Conservation (phyloP, 1,284 basidiomycete genomes). For the Phlebopus sp. region DNA sequence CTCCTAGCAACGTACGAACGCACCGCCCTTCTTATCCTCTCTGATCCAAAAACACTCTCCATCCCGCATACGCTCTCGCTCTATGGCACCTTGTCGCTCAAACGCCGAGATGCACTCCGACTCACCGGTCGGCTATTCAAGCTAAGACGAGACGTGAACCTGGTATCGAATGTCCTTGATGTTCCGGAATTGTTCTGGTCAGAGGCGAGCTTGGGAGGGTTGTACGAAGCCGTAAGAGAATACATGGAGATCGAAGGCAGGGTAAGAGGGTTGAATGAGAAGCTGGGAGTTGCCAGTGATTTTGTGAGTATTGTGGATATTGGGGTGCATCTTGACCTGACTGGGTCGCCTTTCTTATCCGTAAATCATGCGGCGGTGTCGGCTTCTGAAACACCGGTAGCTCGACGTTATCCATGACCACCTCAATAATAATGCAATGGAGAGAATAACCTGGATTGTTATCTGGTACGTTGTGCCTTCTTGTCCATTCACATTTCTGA, state of each 20-base stretch:
- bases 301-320: constrained; percentile 54
- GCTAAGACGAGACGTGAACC: constrained; percentile 85
- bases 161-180: constrained; percentile 92
- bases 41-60: constrained; percentile 71
- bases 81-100: constrained; percentile 77
- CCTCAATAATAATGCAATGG: constrained; percentile 87
- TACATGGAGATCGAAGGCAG: constrained; percentile 91
- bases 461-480: constrained; percentile 64
- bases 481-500: constrained; percentile 3
- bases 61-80: constrained; percentile 85
- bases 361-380: constrained; percentile 5
- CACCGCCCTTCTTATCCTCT: constrained; percentile 75
- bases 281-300: constrained; percentile 84
- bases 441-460: constrained; percentile 92
- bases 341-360: background rate
- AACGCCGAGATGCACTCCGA: constrained; percentile 80
- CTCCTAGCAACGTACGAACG: constrained; percentile 89
- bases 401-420: constrained; percentile 93
- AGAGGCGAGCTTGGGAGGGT: constrained; percentile 83
- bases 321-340: too few species aligned
- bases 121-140: constrained; percentile 89
- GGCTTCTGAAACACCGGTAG: constrained; percentile 37
- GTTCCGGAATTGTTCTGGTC: constrained; percentile 96
- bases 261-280: constrained; percentile 88
- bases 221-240: constrained; percentile 92